Conservation (phyloP, 805 yeast species). For the Nakazawaea laoshanensis region DNA sequence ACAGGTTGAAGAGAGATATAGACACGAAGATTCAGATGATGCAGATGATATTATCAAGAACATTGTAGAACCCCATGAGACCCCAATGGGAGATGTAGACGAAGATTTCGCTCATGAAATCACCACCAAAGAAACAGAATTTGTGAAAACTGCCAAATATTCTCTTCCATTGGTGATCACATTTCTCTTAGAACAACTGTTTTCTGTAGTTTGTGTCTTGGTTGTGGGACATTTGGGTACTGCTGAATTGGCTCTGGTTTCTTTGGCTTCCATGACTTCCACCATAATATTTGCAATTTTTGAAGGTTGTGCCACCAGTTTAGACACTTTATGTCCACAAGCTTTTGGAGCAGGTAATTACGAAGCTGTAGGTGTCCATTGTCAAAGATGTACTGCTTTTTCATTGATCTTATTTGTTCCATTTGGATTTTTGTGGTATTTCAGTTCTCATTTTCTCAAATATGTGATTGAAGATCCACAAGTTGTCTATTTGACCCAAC, state of each 20-base stretch:
- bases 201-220: slow-evolving; percentile 70
- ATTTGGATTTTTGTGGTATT: slow-evolving; percentile 55
- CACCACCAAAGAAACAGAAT: slow-evolving; percentile 19
- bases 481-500: slow-evolving; percentile 43
- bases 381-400: slow-evolving; percentile 58
- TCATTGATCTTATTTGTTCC: slow-evolving; percentile 53
- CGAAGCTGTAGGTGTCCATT: slow-evolving; percentile 57
- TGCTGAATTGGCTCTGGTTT: slow-evolving; percentile 66
- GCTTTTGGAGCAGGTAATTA: slow-evolving; percentile 65
- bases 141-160: slow-evolving; percentile 27
- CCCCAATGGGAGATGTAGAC: slow-evolving; percentile 13
- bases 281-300: slow-evolving; percentile 66
- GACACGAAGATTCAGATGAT: slow-evolving; percentile 1
- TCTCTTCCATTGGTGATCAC: slow-evolving; percentile 56
- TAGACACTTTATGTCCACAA: slow-evolving; percentile 75
- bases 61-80: slow-evolving; percentile 4
- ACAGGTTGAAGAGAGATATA: slow-evolving; percentile 10
- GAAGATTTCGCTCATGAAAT: slow-evolving; percentile 24
- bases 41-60: slow-evolving; percentile 7
- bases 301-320: slow-evolving; percentile 68
- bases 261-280: slow-evolving; percentile 73
- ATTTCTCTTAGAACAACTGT: slow-evolving; percentile 60
- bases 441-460: slow-evolving; percentile 37
- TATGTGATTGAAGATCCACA: slow-evolving; percentile 35
- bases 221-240: slow-evolving; percentile 72